These are phyloP conservation scores for Corymbia maculata DNA, from an alignment of 345 rosid genomes.

Conservation along the genomic window DNA sequence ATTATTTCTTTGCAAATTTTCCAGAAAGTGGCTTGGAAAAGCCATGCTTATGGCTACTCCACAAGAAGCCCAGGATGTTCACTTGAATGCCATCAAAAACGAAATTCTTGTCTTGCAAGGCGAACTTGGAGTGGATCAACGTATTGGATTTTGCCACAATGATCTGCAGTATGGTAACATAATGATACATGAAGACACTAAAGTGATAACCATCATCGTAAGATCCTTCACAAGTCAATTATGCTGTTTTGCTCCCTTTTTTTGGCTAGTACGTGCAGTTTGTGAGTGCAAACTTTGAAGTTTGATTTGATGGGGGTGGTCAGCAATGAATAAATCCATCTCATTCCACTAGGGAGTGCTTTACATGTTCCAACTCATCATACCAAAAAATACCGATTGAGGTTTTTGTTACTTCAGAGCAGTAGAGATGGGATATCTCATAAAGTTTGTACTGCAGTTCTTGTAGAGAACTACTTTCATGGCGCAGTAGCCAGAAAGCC, in stretches of 20 bases:
- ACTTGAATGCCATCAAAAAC: conserved; percentile 41
- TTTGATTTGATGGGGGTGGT: neutral
- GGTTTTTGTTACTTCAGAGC: neutral
- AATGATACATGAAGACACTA: conserved; percentile 85
- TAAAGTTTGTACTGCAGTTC: neutral
- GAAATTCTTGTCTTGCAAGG: conserved; percentile 58
- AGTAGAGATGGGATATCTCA: neutral
- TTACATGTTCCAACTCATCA: neutral
- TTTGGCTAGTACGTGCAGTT: neutral
- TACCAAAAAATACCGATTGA: neutral
- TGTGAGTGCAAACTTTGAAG: neutral
- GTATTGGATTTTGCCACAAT: conserved; percentile 82
- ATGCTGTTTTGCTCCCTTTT: neutral
- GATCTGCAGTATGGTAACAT: conserved; percentile 96
- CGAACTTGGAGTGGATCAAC: conserved; percentile 30
- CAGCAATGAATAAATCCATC: neutral
- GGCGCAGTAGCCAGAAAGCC: neutral
- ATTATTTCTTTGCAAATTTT: neutral
- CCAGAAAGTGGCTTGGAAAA: conserved; percentile 63
- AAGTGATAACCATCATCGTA: conserved; percentile 80
- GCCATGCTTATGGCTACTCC: conserved; percentile 51
- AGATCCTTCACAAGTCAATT: conserved; percentile 13
- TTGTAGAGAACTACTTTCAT: neutral
- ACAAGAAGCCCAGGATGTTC: conserved; percentile 56
- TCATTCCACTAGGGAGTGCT: neutral